Conservation (phyloP, 2,329 filamentous ascomycete species). For the Aspergillus fructus region DNA sequence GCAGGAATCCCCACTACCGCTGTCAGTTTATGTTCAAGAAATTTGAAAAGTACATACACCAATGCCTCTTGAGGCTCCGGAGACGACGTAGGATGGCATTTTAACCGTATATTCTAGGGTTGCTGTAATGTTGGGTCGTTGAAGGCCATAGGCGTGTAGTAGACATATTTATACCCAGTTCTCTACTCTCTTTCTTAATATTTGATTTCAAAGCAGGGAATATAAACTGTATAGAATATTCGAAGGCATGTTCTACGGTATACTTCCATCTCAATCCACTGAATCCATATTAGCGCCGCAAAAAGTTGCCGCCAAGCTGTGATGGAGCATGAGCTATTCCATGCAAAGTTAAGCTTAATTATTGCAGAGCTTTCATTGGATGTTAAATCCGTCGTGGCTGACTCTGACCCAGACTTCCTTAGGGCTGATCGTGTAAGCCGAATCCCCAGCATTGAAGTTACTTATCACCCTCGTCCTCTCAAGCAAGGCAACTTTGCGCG, state of each 20-base stretch:
- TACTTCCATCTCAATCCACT: too few species aligned
- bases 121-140: not conserved
- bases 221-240: too few species aligned
- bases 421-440: not conserved
- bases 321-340: not conserved
- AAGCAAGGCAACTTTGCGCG: slow-evolving; percentile 2
- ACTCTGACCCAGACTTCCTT: too few species aligned
- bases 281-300: not conserved
- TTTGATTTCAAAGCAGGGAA: not conserved
- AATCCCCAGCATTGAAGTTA: not conserved
- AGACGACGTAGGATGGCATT: slow-evolving; percentile 26
- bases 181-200: not conserved
- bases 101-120: not conserved
- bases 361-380: not conserved
- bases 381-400: not conserved
- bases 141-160: not conserved
- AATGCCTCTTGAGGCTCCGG: slow-evolving; percentile 26
- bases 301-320: slow-evolving; percentile 1
- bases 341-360: not conserved
- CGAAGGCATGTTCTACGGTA: too few species aligned
- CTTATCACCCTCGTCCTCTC: not conserved
- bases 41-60: slow-evolving; percentile 11
- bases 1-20: slow-evolving; percentile 51
- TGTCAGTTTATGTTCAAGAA: not conserved
- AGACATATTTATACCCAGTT: not conserved